Percentiles rank a stretch among this genome's conserved stretches.
Evolutionary conservation across 2,329 filamentous ascomycete species (phyloP).

Genomic region (Sclerotinia subarctica): DNA sequence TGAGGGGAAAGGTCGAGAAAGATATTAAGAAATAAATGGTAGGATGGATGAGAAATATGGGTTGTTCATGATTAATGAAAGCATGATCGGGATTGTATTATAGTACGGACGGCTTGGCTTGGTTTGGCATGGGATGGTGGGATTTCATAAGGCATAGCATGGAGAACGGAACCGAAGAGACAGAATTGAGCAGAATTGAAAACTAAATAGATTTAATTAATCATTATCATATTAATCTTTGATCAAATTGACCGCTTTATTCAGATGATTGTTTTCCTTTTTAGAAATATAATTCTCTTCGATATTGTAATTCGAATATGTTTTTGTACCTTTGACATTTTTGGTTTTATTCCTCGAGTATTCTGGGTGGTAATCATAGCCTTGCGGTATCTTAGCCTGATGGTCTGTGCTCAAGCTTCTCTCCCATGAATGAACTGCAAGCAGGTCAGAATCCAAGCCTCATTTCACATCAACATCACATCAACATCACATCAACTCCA

Average conservation of each 20-base stretch:
- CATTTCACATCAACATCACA: too few relatives aligned
- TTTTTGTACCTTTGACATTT: too few relatives aligned
- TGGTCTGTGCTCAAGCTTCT: conserved; percentile 9
- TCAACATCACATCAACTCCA: neutral
- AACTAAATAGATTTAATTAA: neutral
- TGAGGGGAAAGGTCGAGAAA: conserved; percentile 49
- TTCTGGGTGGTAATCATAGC: too few relatives aligned
- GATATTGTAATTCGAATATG: too few relatives aligned
- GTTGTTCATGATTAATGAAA: too few relatives aligned
- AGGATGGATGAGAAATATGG: neutral
- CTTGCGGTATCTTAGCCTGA: neutral
- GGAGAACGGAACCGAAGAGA: neutral
- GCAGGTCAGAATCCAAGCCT: too few relatives aligned
- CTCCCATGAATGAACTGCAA: neutral
- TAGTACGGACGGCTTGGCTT: neutral
- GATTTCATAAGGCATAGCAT: neutral
- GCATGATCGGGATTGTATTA: neutral
- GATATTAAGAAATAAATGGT: conserved; percentile 27
- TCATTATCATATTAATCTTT: neutral
- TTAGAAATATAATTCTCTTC: too few relatives aligned
- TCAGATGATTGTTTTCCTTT: neutral
- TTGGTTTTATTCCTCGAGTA: too few relatives aligned
- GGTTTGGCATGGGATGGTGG: neutral
- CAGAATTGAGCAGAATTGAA: neutral
- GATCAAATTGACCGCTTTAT: too few relatives aligned